phyloP scores from a whole-genome alignment of 192 early-diverging fungal genomes.

The Rhizoclosmatium globosum region DNA sequence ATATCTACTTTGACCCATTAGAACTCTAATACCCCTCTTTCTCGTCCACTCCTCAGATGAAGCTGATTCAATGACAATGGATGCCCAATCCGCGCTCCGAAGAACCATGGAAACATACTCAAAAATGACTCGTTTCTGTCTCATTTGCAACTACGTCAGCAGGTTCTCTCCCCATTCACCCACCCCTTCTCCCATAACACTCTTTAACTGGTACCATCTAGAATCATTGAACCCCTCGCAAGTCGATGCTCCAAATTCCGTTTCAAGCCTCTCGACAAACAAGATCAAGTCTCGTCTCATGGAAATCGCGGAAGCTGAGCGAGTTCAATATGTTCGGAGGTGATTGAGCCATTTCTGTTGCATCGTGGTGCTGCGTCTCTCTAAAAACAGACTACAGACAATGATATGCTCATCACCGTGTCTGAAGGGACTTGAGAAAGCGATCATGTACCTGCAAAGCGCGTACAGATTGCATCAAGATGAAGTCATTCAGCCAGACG shows the following conservation, averaged over 20 bases:
- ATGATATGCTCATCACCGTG: constrained; percentile 71
- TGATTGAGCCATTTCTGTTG: constrained; percentile 24
- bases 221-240: constrained; percentile 93
- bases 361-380: background rate
- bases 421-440: constrained; percentile 94
- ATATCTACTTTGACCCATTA: background rate
- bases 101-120: constrained; percentile 97
- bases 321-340: constrained; percentile 65
- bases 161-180: constrained; percentile 47
- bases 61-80: constrained; percentile 95
- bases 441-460: constrained; percentile 92
- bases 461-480: constrained; percentile 67
- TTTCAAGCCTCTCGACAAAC: constrained; percentile 82
- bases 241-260: constrained; percentile 96
- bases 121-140: constrained; percentile 89
- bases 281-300: constrained; percentile 68
- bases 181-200: constrained; percentile 3
- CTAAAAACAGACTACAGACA: constrained; percentile 48
- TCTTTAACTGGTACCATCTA: no score
- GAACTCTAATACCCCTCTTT: background rate
- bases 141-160: constrained; percentile 92
- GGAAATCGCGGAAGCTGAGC: constrained; percentile 74
- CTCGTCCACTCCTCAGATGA: constrained; percentile 68
- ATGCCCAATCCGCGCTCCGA: constrained; percentile 92
- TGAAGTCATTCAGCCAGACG: constrained; percentile 56